These are phyloP conservation scores for Nemophila menziesii DNA, from an alignment of 257 asterid species.

Conservation along the genomic window DNA sequence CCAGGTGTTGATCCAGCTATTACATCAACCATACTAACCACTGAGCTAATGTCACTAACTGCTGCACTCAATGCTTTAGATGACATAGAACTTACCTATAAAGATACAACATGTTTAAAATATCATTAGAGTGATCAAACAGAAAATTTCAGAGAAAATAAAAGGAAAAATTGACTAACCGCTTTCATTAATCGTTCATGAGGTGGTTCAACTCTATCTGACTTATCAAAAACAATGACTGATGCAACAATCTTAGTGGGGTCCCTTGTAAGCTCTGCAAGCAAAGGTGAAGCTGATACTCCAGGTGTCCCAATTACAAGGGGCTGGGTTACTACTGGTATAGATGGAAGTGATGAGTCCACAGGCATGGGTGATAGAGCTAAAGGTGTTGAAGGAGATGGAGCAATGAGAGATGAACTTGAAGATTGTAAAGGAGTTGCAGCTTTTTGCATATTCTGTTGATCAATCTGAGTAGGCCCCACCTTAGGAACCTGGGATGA, in stretches of 20 bases:
- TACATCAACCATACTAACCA: conserved; percentile 68
- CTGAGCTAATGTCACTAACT: conserved; percentile 62
- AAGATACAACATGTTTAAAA: background rate
- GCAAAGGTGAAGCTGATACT: conserved; percentile 74
- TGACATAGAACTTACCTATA: conserved; percentile 52
- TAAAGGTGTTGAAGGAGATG: conserved; percentile 68
- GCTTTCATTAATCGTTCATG: conserved; percentile 54
- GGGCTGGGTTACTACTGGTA: conserved; percentile 53
- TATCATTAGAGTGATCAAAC: no score
- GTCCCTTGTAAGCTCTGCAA: conserved; percentile 59
- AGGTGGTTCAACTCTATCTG: conserved; percentile 49
- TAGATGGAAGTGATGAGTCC: conserved; percentile 39
- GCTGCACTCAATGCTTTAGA: conserved; percentile 54
- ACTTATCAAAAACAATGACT: conserved; percentile 40
- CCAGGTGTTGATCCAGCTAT: conserved; percentile 82
- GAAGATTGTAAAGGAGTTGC: conserved; percentile 66
- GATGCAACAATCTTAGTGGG: conserved; percentile 44
- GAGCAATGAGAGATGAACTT: conserved; percentile 50
- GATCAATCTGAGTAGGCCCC: conserved; percentile 57
- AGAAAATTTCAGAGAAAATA: no score
- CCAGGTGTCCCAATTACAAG: conserved; percentile 73
- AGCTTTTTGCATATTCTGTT: conserved; percentile 44
- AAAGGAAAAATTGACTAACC: conserved; percentile 28
- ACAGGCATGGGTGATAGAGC: conserved; percentile 74
- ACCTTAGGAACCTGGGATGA: conserved; percentile 52